Base-by-base conservation (phyloP, 352 stramenopile species). In the Phytophthora cryptogea region DNA sequence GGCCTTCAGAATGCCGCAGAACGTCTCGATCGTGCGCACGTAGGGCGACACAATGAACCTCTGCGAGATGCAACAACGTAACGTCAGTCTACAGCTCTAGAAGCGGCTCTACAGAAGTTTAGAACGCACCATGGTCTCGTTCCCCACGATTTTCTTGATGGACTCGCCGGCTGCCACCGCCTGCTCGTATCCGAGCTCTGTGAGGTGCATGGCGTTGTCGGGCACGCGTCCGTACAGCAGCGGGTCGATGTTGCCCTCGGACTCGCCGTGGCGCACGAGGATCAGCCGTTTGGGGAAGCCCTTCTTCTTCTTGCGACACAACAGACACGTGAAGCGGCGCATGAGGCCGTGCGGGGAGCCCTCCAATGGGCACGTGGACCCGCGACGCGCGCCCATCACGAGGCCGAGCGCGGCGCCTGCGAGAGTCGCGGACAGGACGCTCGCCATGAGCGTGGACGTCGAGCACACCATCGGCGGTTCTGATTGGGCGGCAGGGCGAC, bases 21-120 rank as follows among this genome's bases (percentile, higher is more conserved):
- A 91, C n/a, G 86, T 96, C 60, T 96, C 86, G 35, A 95, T 90
- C 41, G 88, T 94, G 10, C 88, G 81, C 40, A 83, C 75, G 54
- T 94, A 96, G 20, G 88, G 88, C 27, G 83, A 93, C 33, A 92
- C 86, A 63, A 94, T 92, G 37, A 89, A 94, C 13, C 86, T 68
- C 85, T 94, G 67, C 37, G 23, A 68, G 1, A 68, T 8, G 5
- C 13, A 58, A 30, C 42, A 54, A 36, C n/a, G 35, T 36, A 42
- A 42, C 39, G 31, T 48, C 32, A 50, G 11, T 46, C 26, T n/a
- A 8, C 16, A 30, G 8, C 11, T 16, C 5, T 42, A 37, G 13
- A 52, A 40, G n/a, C 3, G 6, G 16, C 3, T 5, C 5, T 36
- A 5, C 32, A 58, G 27, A 23, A 2, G 20, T 23, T 30, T 23